Percentiles rank a stretch among this genome's conserved stretches.
Evolutionary conservation across 2,329 filamentous ascomycete species (phyloP).

Genomic region (Hypoxylon sp.): DNA sequence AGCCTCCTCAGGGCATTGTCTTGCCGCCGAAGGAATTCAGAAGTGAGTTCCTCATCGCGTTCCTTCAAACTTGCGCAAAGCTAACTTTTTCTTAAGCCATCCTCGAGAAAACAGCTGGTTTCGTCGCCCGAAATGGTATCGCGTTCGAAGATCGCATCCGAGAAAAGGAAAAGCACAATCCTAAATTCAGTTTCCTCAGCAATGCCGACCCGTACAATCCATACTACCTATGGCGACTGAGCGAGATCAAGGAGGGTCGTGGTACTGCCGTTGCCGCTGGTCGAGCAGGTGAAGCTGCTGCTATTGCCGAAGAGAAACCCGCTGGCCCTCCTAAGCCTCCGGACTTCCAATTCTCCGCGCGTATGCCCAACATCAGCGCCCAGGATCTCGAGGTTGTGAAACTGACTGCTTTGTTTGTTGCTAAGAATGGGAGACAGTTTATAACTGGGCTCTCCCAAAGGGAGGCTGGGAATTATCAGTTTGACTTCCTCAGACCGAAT

Average conservation of each 20-base stretch:
- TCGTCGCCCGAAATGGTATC: constrained; percentile 77
- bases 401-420: constrained; percentile 90
- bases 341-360: constrained; percentile 92
- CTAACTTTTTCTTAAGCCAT: constrained; percentile 60
- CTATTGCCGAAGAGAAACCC: constrained; percentile 72
- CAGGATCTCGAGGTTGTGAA: constrained; percentile 84
- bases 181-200: constrained; percentile 92
- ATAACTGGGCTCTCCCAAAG: constrained; percentile 91
- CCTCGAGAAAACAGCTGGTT: constrained; percentile 95
- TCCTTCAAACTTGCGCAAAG: not conserved
- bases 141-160: constrained; percentile 86
- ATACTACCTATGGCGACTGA: constrained; percentile 92
- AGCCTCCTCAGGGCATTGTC: constrained; percentile 85
- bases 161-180: constrained; percentile 84
- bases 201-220: constrained; percentile 84
- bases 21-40: constrained; percentile 91
- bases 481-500: constrained; percentile 94
- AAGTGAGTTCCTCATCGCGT: constrained; percentile 54
- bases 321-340: constrained; percentile 87
- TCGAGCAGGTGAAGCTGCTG: constrained; percentile 72
- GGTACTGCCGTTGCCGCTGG: constrained; percentile 84
- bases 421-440: constrained; percentile 91
- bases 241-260: constrained; percentile 86
- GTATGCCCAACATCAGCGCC: constrained; percentile 97
- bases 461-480: constrained; percentile 92